Evolutionary conservation across 352 stramenopile genomes (phyloP).

Genomic region (Pythium sukuiense): DNA sequence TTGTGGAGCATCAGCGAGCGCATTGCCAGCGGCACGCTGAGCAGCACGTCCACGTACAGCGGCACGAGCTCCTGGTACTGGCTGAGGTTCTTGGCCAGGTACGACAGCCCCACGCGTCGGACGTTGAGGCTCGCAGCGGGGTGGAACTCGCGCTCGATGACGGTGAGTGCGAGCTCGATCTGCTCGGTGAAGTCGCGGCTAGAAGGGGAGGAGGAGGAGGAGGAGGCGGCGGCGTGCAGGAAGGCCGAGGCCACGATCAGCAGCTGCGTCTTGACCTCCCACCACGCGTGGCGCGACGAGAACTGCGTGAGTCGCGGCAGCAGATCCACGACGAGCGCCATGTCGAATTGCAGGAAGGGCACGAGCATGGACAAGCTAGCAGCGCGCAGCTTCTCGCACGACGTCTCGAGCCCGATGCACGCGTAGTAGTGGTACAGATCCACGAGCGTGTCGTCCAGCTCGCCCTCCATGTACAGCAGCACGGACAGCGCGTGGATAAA

Average conservation of each 20-base stretch:
- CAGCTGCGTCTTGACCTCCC: slow-evolving; percentile 85
- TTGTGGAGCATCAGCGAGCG: slow-evolving; percentile 39
- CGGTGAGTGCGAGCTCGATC: slow-evolving; percentile 66
- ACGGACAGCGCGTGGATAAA: slow-evolving; percentile 79
- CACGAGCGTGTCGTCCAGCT: slow-evolving; percentile 68
- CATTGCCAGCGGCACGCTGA: slow-evolving; percentile 51
- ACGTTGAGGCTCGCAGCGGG: slow-evolving; percentile 52
- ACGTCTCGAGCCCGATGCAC: slow-evolving; percentile 73
- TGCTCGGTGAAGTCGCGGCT: slow-evolving; percentile 47
- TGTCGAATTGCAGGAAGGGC: slow-evolving; percentile 46
- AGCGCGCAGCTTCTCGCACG: slow-evolving; percentile 76
- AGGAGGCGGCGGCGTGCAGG: slow-evolving; percentile 33
- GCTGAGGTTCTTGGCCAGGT: slow-evolving; percentile 53
- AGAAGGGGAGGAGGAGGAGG: neutral
- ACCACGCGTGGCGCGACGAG: slow-evolving; percentile 66
- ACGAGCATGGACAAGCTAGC: slow-evolving; percentile 79
- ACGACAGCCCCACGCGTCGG: slow-evolving; percentile 56
- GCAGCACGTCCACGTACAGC: slow-evolving; percentile 74
- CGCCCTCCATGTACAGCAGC: slow-evolving; percentile 65
- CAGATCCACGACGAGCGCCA: slow-evolving; percentile 50
- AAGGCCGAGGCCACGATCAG: slow-evolving; percentile 65
- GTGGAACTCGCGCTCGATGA: slow-evolving; percentile 79
- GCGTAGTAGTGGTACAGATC: slow-evolving; percentile 89
- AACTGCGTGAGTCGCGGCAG: slow-evolving; percentile 66
- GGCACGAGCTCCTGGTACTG: slow-evolving; percentile 77